A percentile compares a stretch with the other conserved stretches of the same genome.
Conservation (phyloP, 2,329 filamentous ascomycete genomes). For the Dothistroma septosporum region DNA sequence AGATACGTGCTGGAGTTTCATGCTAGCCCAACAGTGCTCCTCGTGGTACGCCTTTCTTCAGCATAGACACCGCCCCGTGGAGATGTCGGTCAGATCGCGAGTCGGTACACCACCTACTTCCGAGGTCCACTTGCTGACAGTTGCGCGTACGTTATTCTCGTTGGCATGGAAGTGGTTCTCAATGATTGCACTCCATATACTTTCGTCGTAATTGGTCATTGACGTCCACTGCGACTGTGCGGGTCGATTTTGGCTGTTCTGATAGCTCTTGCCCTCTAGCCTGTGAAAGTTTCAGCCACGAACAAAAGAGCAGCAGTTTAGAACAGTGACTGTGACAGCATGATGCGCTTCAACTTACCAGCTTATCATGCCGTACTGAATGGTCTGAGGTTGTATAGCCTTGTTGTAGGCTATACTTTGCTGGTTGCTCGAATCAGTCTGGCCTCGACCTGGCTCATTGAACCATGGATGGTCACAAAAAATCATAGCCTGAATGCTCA, state of each 20-base stretch:
- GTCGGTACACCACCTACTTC: not conserved
- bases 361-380: slow-evolving; percentile 33
- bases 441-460: slow-evolving; percentile 50
- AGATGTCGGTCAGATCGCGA: not conserved
- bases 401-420: slow-evolving; percentile 30
- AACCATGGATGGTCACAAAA: slow-evolving; percentile 53
- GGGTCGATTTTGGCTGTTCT: too few species aligned
- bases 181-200: slow-evolving; percentile 15
- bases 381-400: slow-evolving; percentile 26
- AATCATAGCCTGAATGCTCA: slow-evolving; percentile 57
- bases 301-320: too few species aligned
- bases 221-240: too few species aligned
- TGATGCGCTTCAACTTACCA: slow-evolving; percentile 21
- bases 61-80: not conserved
- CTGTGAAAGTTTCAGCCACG: too few species aligned
- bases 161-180: slow-evolving; percentile 13
- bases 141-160: slow-evolving; percentile 10
- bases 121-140: slow-evolving; percentile 8
- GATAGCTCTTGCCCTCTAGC: too few species aligned
- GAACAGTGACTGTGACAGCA: too few species aligned
- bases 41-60: not conserved
- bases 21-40: too few species aligned
- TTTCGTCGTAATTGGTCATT: too few species aligned
- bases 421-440: not conserved
- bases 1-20: too few species aligned